Evolutionary conservation across 2,329 filamentous ascomycete genomes (phyloP), one percentile per base, ranked within the genome.

Genomic region (Dactylellina leptospora): DNA sequence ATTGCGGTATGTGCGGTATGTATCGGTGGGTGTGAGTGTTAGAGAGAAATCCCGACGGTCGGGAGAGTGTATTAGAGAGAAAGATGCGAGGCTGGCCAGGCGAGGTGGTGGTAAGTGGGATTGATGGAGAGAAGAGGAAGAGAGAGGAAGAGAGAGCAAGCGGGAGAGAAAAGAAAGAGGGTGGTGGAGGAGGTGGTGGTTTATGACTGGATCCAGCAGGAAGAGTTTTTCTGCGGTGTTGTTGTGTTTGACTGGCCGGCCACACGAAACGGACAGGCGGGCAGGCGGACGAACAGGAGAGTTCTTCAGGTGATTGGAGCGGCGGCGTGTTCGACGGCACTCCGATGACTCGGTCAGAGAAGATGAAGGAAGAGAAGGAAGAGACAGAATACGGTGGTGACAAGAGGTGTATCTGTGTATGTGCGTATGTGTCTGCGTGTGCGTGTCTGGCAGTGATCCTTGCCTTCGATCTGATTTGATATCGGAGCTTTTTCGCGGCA

Each of bases 401-500:
- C n/a, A n/a, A n/a, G n/a, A n/a, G 10, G 30, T 36, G 40, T 44
- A 16, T 20, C 11, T 3, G 40, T 10, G 2, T 10, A 18, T 3
- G 40, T 20, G 40, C 18, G 40, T 44, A 6, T 44, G 40, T 3
- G 18, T 16, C 8, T n/a, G 18, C 40, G 18, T 8, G 40, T n/a
- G 13, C 8, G 20, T 45, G 42, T 5, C 16, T n/a, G 11, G 42
- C 4, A 22, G 36, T 40, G 36, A 40, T 53, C 58, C 47, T 62
- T 62, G 45, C 58, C 53, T 53, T 51, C 44, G 13, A 45, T 33
- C 53, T 47, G 23, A 42, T 33, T 58, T 27, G 36, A 40, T 11
- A 54, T 68, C 62, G 54, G 62, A 68, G 62, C 62, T 68, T 59
- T 68, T 60, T 30, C 36, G 53, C 44, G 48, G 28, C n/a, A 55